These are phyloP conservation scores for Dujonia santamariae DNA, from an alignment of 1,139 yeast genomes.

Conservation along the genomic window DNA sequence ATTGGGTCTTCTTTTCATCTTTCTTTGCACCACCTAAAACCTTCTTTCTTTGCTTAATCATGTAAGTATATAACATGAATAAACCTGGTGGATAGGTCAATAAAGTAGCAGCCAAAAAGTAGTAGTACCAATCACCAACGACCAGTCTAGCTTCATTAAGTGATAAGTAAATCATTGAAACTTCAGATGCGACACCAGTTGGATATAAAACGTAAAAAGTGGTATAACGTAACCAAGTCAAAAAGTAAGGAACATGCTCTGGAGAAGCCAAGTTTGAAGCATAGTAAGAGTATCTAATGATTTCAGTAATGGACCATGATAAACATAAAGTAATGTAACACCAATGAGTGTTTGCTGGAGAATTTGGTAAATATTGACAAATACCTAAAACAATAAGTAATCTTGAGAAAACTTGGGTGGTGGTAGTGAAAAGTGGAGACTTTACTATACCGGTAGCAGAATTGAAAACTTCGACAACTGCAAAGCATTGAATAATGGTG, in stretches of 20 bases:
- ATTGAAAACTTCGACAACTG: slow-evolving; percentile 78
- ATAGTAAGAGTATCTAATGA: slow-evolving; percentile 82
- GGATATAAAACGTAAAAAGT: slow-evolving; percentile 85
- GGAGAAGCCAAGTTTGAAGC: slow-evolving; percentile 60
- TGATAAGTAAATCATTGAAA: slow-evolving; percentile 65
- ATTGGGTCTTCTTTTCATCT: slow-evolving; percentile 17
- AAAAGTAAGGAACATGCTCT: slow-evolving; percentile 56
- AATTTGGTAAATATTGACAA: slow-evolving; percentile 66
- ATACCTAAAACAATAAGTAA: slow-evolving; percentile 82
- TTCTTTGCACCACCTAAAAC: slow-evolving; percentile 39
- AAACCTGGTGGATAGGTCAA: slow-evolving; percentile 81
- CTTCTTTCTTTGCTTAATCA: slow-evolving; percentile 83
- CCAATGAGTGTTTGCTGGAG: slow-evolving; percentile 61
- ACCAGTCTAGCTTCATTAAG: slow-evolving; percentile 56
- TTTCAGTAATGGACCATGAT: slow-evolving; percentile 92
- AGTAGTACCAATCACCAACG: slow-evolving; percentile 53
- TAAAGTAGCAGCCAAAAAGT: slow-evolving; percentile 54
- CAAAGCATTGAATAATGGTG: slow-evolving; percentile 75
- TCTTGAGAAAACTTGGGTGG: slow-evolving; percentile 84
- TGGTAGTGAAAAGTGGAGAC: slow-evolving; percentile 81
- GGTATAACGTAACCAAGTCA: slow-evolving; percentile 78
- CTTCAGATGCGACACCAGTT: slow-evolving; percentile 84
- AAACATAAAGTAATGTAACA: slow-evolving; percentile 62
- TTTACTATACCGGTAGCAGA: slow-evolving; percentile 75
- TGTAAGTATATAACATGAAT: slow-evolving; percentile 79